phyloP scores from a whole-genome alignment of 306 rosid genomes.

The Acmispon strigosus region DNA sequence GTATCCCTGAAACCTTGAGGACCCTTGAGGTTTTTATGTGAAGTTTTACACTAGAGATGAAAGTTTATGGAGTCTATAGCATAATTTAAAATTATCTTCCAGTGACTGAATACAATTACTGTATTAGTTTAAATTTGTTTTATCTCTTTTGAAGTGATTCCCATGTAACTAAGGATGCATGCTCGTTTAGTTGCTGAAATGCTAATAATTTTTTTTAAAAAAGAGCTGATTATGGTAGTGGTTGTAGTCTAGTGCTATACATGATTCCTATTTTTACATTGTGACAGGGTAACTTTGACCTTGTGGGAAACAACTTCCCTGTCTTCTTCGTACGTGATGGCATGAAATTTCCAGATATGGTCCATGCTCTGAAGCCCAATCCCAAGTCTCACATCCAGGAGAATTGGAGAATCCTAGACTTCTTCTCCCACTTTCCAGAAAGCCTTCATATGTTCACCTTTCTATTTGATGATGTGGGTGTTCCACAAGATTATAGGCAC shows the following conservation, averaged over 20 bases:
- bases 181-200: background rate
- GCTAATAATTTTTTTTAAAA: background rate
- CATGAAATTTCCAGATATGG: constrained; percentile 90
- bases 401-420: constrained; percentile 84
- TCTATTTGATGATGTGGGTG: constrained; percentile 76
- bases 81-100: background rate
- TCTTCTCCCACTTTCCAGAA: constrained; percentile 91
- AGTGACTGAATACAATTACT: background rate
- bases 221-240: background rate
- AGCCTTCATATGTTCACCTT: constrained; percentile 84
- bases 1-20: constrained; percentile 85
- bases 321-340: constrained; percentile 84
- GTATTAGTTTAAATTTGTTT: background rate
- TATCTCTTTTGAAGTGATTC: background rate
- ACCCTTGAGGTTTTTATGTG: constrained; percentile 67
- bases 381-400: constrained; percentile 95
- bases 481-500: constrained; percentile 93
- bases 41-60: constrained; percentile 76
- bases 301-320: constrained; percentile 90
- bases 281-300: constrained; percentile 88
- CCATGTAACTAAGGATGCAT: background rate
- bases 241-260: constrained; percentile 13
- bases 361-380: constrained; percentile 89
- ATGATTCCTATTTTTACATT: constrained; percentile 46
- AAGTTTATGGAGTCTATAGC: background rate